Base-by-base conservation (phyloP, 345 rosid species). In the Populus ilicifolia region DNA sequence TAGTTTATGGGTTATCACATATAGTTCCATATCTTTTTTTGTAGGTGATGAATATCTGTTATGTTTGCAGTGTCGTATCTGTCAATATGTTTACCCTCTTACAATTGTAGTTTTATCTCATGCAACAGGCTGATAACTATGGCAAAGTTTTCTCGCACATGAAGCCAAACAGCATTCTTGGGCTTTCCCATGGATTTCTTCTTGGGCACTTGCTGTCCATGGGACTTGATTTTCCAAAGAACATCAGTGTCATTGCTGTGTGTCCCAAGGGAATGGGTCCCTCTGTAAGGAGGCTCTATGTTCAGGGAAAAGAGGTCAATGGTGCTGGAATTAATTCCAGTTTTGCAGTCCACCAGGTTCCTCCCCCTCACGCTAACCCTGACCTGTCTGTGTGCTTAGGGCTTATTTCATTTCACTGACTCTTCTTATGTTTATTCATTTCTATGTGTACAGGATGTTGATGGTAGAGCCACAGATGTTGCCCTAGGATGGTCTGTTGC, bases 181-280 rank as follows among this genome's bases (percentile, higher is more conserved):
- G 98, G 71, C 90, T 94, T 80, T 94, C 98, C 73, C 98, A 94
- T 73, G 98, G 98, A 38, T 94, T 94, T 77, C 92, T 94, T 73
- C 85, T 94, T 43, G 97, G 98, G 62, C 97, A 92, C 87, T 85
- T 94, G 80, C 94, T 92, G 80, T 88, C 97, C 1, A 25, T 64
- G 56, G 96, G 94, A 61, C 88, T 87, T 7, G 96, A 94, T 80
- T 94, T 94, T 82, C 96, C 98, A 2, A 91, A 92, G 77, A 89
- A 92, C 85, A 83, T 94, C 70, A 88, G 97, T 12, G 98, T 94
- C 38, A 86, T 94, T 61, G 98, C 98, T 50, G 98, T 94, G 6
- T 94, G 96, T 54, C 97, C 98, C 67, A 94, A 94, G 83, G 97
- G 97, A 63, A 94, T 94, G 98, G 98, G 98, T 69, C 98, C 97